Conservation (phyloP, 2,329 filamentous ascomycete species). For the Tympanopsis confertula region DNA sequence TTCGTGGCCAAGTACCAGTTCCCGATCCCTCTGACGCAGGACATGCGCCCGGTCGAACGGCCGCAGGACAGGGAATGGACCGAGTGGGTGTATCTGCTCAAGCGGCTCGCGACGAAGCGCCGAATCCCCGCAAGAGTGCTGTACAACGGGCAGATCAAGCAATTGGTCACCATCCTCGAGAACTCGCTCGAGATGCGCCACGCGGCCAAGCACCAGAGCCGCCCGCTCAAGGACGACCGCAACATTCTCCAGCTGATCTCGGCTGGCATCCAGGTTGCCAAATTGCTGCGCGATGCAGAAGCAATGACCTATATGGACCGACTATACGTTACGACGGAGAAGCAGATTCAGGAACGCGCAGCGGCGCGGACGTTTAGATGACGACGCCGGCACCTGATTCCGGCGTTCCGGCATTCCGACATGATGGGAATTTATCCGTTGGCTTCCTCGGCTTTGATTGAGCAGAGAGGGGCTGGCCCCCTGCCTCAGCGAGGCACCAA, state of each 20-base stretch:
- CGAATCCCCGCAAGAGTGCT: conserved; percentile 74
- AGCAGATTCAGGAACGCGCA: conserved; percentile 59
- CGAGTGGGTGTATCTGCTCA: conserved; percentile 81
- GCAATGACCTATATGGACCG: conserved; percentile 75
- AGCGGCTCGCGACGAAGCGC: conserved; percentile 74
- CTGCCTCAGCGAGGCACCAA: too few species aligned
- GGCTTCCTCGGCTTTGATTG: too few species aligned
- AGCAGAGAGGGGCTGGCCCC: too few species aligned
- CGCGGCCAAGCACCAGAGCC: conserved; percentile 70
- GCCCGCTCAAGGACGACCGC: conserved; percentile 76
- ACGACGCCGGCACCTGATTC: conserved; percentile 4
- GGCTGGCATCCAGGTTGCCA: conserved; percentile 76
- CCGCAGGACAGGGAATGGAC: conserved; percentile 78
- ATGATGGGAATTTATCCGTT: too few species aligned
- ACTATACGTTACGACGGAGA: conserved; percentile 73
- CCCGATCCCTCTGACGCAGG: conserved; percentile 71
- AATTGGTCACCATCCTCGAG: conserved; percentile 77
- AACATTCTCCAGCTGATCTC: conserved; percentile 82
- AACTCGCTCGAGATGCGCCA: conserved; percentile 83
- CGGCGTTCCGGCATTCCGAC: too few species aligned
- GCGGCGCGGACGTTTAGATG: conserved; percentile 28
- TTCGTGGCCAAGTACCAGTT: conserved; percentile 88
- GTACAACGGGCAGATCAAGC: conserved; percentile 84
- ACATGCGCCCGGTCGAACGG: conserved; percentile 66
- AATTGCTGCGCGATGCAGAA: conserved; percentile 72